Conservation (phyloP, 345 rosid genomes). For the Eucalyptus leucophloia region DNA sequence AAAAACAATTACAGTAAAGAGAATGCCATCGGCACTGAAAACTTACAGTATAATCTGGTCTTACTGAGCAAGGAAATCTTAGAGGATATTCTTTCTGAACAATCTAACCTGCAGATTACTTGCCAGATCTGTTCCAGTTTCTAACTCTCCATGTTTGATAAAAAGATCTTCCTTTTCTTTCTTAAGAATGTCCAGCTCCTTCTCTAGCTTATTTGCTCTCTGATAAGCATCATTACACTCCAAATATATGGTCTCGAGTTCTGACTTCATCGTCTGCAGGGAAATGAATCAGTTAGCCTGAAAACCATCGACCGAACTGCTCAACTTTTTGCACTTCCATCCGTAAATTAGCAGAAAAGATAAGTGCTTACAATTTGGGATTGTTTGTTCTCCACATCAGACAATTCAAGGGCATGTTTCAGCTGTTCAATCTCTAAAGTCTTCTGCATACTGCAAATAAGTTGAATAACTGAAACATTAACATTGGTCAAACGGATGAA, state of each 20-base stretch:
- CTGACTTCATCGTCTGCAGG: constrained; percentile 20
- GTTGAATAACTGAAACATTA: neutral
- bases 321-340: neutral
- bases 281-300: neutral
- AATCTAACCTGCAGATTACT: constrained; percentile 28
- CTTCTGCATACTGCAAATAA: constrained; percentile 34
- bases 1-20: neutral
- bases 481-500: neutral
- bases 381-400: constrained; percentile 17
- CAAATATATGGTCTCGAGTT: constrained; percentile 16
- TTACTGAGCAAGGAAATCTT: neutral
- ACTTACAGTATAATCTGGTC: neutral
- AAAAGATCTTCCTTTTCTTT: constrained; percentile 33
- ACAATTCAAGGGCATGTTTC: constrained; percentile 20
- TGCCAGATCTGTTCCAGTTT: neutral
- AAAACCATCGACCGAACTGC: neutral
- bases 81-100: neutral
- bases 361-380: constrained; percentile 36
- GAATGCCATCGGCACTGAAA: neutral
- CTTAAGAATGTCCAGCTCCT: constrained; percentile 19
- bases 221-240: constrained; percentile 24
- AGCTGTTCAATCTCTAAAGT: constrained; percentile 44
- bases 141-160: constrained; percentile 12
- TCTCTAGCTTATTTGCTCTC: constrained; percentile 15
- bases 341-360: neutral